phyloP scores from a whole-genome alignment of 768 basidiomycete species.

The Lyophyllum decastes region DNA sequence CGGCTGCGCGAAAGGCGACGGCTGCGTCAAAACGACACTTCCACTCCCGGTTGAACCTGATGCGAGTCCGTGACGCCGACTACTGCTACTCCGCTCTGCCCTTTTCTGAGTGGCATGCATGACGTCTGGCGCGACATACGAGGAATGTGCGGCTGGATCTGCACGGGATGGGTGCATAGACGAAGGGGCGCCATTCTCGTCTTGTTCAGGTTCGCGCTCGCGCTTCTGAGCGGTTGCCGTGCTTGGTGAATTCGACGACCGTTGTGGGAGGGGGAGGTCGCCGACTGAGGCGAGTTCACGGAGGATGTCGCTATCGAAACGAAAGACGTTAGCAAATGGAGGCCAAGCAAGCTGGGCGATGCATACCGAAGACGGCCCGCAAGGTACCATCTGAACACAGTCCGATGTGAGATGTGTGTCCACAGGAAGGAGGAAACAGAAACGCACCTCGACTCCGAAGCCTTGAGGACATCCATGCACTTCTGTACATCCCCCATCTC shows the following conservation, averaged over 20 bases:
- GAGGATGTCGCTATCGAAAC: conserved; percentile 58
- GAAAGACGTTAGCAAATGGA: conserved; percentile 18
- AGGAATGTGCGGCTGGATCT: neutral
- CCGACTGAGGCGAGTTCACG: conserved; percentile 72
- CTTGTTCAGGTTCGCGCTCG: conserved; percentile 54
- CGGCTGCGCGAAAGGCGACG: conserved; percentile 16
- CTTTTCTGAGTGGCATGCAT: neutral
- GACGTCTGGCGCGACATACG: neutral
- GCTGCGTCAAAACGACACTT: neutral
- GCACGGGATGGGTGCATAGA: neutral
- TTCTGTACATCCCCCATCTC: conserved; percentile 66
- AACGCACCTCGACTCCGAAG: conserved; percentile 34
- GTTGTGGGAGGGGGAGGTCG: conserved; percentile 64
- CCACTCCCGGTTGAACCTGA: neutral
- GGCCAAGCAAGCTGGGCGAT: conserved; percentile 10
- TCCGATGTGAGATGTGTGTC: neutral
- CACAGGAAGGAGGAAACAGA: neutral
- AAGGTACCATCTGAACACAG: conserved; percentile 35
- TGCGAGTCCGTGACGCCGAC: neutral
- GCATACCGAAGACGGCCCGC: conserved; percentile 47
- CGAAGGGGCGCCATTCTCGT: neutral
- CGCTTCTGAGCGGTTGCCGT: conserved; percentile 51
- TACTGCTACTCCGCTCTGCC: neutral
- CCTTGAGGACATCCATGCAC: conserved; percentile 56
- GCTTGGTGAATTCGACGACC: conserved; percentile 32